Base-by-base conservation (phyloP, 2,329 filamentous ascomycete genomes). In the Lachnellula suecica region DNA sequence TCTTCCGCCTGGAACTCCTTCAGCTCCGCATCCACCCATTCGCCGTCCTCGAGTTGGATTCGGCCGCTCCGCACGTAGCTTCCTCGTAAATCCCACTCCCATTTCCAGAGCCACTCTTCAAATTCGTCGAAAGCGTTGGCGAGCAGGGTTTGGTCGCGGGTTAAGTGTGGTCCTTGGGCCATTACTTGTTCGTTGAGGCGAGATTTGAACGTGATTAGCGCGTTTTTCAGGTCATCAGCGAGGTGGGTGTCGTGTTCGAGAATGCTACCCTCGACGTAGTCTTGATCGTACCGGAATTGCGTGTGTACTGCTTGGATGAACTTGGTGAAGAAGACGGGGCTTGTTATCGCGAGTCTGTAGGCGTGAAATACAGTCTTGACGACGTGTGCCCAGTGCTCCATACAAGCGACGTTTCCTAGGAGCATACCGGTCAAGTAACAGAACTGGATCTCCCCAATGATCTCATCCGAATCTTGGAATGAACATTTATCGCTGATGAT, bases 321-420 rank as follows among this genome's bases (percentile, higher is more conserved):
- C n/a, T 65, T 63, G 2, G 67, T 67, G 10, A 73, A 73, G 27
- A 85, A 72, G 0, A 55, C 49, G 0, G 82, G 81, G 2, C 70
- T 69, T 3, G 64, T 60, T 20, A 68, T 53, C 1, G 73, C 68
- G 1, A 85, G 74, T 9, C 60, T 57, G 60, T 77, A 75, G 2
- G 79, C 75, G 23, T 75, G 74, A 43, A 85, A 73, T 10, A 83
- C 60, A 29, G 83, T 63, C 44, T 72, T 74, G 35, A 79, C 72
- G 55, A 83, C 73, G 60, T 82, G 74, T 72, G 76, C 81, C 83
- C 82, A 86, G 56, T 86, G 82, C 55, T 83, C 79, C 40, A 84
- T 70, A 58, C 82, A 85, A 8, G 79, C 72, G 38, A 79, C 69
- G 63, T 84, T 86, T 37, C 78, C 77, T 1, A 85, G 74, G 49